Evolutionary conservation across 495 filamentous ascomycete genomes (phyloP), one percentile per base, ranked within the genome.

Genomic region (Oleoguttula mirabilis): DNA sequence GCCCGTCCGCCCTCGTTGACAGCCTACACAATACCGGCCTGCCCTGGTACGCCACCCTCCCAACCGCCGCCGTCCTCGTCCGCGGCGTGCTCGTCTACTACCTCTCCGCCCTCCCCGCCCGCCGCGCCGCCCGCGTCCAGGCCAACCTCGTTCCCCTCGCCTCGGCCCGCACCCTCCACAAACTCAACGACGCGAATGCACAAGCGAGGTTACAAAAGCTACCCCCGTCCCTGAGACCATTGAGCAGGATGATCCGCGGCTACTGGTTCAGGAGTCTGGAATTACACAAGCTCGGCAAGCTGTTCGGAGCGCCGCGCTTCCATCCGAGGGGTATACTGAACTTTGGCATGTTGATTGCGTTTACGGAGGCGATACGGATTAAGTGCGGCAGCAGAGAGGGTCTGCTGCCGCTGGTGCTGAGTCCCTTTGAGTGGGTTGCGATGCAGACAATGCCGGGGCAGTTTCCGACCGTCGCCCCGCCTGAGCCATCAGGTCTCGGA

Each of bases 21-120:
- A 51, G 60, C 32, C 52, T 88, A 2, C 85, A 90, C 22, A 11
- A 64, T 50, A 73, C 71, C 20, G 63, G 66, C 33, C 68, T 81
- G 2, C 73, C 84, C 46, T 93, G 85, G 85, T 75, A 59, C 35
- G 52, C 72, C 7, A 70, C 75, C 20, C 72, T 94, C 39, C 85
- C 86, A 0, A 65, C 82, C 40, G 67, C 81, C 0, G 80, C 84
- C 1, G 39, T 85, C 2, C 27, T 72, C 34, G 62, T 88, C 36
- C 77, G 77, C 41, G 63, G 45, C 35, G 14, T 69, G 22, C 37
- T 64, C 23, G 55, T 80, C 50, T 47, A 73, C 76, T 31, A 53
- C 79, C 3, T 82, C 82, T 0, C 45, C 81, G 2, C 60, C 69
- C 15, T 49, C 76, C 30, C 84, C 75, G 56, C 60, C 62, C 41